Evolutionary conservation across 371 early-diverging fungal species (phyloP).

Genomic region (Mucor indicus): DNA sequence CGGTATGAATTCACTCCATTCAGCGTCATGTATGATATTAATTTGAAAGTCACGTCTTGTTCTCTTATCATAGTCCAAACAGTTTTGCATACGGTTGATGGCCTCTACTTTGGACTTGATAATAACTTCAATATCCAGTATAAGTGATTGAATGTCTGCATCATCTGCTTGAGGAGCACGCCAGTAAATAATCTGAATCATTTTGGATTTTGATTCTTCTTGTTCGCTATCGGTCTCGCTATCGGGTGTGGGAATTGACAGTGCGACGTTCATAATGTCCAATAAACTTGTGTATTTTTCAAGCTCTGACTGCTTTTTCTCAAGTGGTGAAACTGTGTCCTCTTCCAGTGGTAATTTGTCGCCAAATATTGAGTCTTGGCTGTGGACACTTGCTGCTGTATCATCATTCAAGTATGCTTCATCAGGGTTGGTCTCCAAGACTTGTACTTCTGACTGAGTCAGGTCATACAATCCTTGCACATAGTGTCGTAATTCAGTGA

Average conservation of each 20-base stretch:
- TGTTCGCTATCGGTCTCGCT: not conserved
- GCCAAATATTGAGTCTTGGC: conserved; percentile 11
- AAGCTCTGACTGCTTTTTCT: conserved; percentile 18
- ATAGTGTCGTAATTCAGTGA: conserved; percentile 62
- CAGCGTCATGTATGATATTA: conserved; percentile 26
- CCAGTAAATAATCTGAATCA: conserved; percentile 55
- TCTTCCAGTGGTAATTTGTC: conserved; percentile 18
- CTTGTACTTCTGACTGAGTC: conserved; percentile 15
- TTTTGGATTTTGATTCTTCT: conserved; percentile 34
- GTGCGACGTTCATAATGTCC: conserved; percentile 29
- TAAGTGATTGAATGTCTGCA: conserved; percentile 17
- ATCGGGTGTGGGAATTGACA: conserved; percentile 43
- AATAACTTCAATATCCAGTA: conserved; percentile 32
- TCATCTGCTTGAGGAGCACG: conserved; percentile 48
- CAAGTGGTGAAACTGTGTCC: conserved; percentile 8
- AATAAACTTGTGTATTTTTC: conserved; percentile 22
- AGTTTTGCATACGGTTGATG: conserved; percentile 46
- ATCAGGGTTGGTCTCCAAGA: conserved; percentile 4
- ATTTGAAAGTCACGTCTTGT: conserved; percentile 34
- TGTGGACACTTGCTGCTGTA: not conserved
- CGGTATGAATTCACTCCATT: conserved; percentile 48
- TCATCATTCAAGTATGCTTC: not conserved
- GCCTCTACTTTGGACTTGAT: conserved; percentile 35
- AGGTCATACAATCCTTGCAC: conserved; percentile 53
- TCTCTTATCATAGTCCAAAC: conserved; percentile 44